Evolutionary conservation across 805 yeast species (phyloP).

Genomic region (Zygosaccharomyces lentus): DNA sequence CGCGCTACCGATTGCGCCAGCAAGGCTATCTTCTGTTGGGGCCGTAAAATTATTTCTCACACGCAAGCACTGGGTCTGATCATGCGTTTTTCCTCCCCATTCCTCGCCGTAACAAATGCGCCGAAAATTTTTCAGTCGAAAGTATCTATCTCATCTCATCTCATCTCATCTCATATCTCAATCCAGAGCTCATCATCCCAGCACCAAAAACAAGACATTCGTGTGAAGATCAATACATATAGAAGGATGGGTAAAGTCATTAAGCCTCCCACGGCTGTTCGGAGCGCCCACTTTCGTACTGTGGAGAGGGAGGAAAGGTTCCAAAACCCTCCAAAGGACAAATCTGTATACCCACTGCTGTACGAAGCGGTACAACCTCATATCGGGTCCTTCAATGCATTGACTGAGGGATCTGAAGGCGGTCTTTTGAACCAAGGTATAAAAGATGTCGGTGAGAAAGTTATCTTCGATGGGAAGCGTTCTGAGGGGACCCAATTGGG

Average conservation of each 20-base stretch:
- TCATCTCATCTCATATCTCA: slow-evolving; percentile 20
- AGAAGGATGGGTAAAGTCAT: slow-evolving; percentile 31
- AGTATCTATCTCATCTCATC: slow-evolving; percentile 11
- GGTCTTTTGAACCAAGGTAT: slow-evolving; percentile 83
- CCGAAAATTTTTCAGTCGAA: slow-evolving; percentile 10
- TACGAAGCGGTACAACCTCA: slow-evolving; percentile 93
- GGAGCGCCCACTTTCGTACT: slow-evolving; percentile 54
- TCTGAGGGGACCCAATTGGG: slow-evolving; percentile 54
- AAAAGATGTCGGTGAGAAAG: slow-evolving; percentile 80
- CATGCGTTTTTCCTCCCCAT: background rate
- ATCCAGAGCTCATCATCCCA: background rate
- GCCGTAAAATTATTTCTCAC: background rate
- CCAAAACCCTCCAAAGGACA: slow-evolving; percentile 83
- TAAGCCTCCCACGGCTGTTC: slow-evolving; percentile 27
- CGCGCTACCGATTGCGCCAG: slow-evolving; percentile 30
- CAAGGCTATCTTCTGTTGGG: slow-evolving; percentile 14
- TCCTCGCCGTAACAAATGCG: slow-evolving; percentile 3
- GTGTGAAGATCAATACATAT: background rate
- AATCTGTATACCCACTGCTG: slow-evolving; percentile 74
- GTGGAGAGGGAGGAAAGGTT: slow-evolving; percentile 84
- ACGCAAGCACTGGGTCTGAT: background rate
- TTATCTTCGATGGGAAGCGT: slow-evolving; percentile 67
- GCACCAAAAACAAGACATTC: background rate
- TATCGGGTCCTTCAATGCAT: slow-evolving; percentile 91
- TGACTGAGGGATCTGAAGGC: slow-evolving; percentile 82